Evolutionary conservation across 164 flowering plant genomes (phyloP).

Genomic region (Aristolochia contorta): DNA sequence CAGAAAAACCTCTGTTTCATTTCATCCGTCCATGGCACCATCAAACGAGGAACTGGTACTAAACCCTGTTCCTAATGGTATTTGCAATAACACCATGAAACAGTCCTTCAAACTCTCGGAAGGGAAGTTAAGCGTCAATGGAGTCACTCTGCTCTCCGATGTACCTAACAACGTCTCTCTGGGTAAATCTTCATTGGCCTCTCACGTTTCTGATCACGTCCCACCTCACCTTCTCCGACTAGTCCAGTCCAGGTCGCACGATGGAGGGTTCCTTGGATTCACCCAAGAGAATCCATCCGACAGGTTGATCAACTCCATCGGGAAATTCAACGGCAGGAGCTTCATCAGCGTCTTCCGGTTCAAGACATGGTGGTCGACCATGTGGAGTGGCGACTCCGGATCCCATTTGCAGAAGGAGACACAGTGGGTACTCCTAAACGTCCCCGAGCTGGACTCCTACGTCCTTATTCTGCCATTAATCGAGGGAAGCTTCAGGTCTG

Average conservation of each 20-base stretch:
- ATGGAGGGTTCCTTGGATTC: slow-evolving; percentile 44
- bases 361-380: slow-evolving; percentile 92
- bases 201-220: slow-evolving; percentile 36
- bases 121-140: slow-evolving; percentile 42
- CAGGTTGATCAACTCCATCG: slow-evolving; percentile 46
- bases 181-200: slow-evolving; percentile 26
- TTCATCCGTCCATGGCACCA: no score
- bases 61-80: no score
- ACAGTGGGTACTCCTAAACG: slow-evolving; percentile 65
- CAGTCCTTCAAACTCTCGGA: slow-evolving; percentile 26
- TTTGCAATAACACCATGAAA: background rate
- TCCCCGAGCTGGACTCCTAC: slow-evolving; percentile 58
- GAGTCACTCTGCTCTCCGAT: slow-evolving; percentile 48
- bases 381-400: slow-evolving; percentile 70
- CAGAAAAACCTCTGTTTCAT: no score
- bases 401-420: slow-evolving; percentile 77
- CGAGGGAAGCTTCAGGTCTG: slow-evolving; percentile 58
- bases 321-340: slow-evolving; percentile 41
- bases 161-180: slow-evolving; percentile 64
- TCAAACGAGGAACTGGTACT: no score
- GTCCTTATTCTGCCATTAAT: slow-evolving; percentile 50
- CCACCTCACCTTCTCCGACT: slow-evolving; percentile 38
- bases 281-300: slow-evolving; percentile 30
- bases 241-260: slow-evolving; percentile 33
- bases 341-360: slow-evolving; percentile 69